Conservation (phyloP, 2,329 filamentous ascomycete genomes). For the Neodidymelliopsis sp. region DNA sequence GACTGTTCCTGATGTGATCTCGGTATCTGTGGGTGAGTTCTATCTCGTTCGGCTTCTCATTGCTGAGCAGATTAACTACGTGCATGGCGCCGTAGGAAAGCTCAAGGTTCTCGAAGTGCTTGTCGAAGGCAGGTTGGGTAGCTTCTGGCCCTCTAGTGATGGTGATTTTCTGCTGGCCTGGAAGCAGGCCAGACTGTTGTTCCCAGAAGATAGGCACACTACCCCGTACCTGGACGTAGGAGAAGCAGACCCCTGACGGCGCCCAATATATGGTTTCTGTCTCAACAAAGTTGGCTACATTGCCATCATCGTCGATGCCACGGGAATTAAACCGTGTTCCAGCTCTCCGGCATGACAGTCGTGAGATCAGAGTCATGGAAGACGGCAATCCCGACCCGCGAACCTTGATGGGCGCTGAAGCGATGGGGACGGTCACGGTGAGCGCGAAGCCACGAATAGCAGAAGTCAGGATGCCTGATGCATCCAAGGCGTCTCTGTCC, state of each 20-base stretch:
- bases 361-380: constrained; percentile 86
- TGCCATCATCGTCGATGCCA: constrained; percentile 95
- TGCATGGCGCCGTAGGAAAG: constrained; percentile 89
- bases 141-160: constrained; percentile 89
- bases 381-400: constrained; percentile 77
- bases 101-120: constrained; percentile 89
- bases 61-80: constrained; percentile 92
- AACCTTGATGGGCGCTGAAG: constrained; percentile 72
- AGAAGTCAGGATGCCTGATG: constrained; percentile 86
- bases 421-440: constrained; percentile 83
- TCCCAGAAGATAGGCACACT: constrained; percentile 98
- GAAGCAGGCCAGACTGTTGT: constrained; percentile 84
- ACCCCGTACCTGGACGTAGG: constrained; percentile 90
- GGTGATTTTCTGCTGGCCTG: constrained; percentile 92
- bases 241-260: constrained; percentile 79
- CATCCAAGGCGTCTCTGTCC: constrained; percentile 82
- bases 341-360: constrained; percentile 87
- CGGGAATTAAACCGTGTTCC: constrained; percentile 97
- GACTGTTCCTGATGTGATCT: constrained; percentile 76
- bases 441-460: constrained; percentile 92
- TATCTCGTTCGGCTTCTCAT: constrained; percentile 83
- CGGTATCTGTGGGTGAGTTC: constrained; percentile 84
- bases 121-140: constrained; percentile 92
- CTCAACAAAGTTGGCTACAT: constrained; percentile 99
- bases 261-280: constrained; percentile 93